Base-by-base conservation (phyloP, 768 basidiomycete genomes). In the Coprinopsis marcescibilis region DNA sequence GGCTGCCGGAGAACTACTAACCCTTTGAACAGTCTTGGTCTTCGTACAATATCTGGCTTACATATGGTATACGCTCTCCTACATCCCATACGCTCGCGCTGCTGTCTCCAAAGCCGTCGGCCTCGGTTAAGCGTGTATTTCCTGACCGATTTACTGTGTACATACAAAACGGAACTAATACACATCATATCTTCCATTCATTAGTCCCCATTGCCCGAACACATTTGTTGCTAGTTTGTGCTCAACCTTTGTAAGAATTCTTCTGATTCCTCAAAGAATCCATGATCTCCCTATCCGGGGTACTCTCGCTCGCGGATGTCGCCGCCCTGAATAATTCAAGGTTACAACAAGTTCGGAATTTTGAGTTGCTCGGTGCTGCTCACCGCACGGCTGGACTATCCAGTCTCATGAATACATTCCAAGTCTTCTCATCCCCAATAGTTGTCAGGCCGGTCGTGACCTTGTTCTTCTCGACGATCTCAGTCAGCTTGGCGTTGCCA, bases 391-490 rank as follows among this genome's bases (percentile, higher is more conserved):
- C 71, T 3, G 72, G 69, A 51, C 69, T 78, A 3, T 73, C 65
- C 10, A 92, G 66, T 14, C 92, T 77, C 90, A 96, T 92, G 64
- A 97, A 97, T 6, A 91, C 82, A 65, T 98, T 98, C 89, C 89
- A 94, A 52, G 80, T 71, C 67, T 92, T 93, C 70, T 98, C 95
- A 54, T 98, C 88, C 0, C 78, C 87, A 41, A 98, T 93, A 0
- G 92, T 96, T 11, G 87, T 85, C 60, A 84, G 67, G 32, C 94
- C 92, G 3, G 85, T 80, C 3, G 86, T 91, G 36, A 79, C 63
- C 46, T 72, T 58, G 57, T 90, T 82, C 37, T 71, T 68, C 42
- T 74, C 60, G 19, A 78, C 75, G 15, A 90, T 68, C 35, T 75
- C 67, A 5, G 67, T 68, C 24, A 96, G 76, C 23, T 78, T 73